Percentiles rank a stretch among this genome's conserved stretches.
phyloP scores from a whole-genome alignment of 2,329 filamentous ascomycete species.

The Pseudogymnoascus sp. region DNA sequence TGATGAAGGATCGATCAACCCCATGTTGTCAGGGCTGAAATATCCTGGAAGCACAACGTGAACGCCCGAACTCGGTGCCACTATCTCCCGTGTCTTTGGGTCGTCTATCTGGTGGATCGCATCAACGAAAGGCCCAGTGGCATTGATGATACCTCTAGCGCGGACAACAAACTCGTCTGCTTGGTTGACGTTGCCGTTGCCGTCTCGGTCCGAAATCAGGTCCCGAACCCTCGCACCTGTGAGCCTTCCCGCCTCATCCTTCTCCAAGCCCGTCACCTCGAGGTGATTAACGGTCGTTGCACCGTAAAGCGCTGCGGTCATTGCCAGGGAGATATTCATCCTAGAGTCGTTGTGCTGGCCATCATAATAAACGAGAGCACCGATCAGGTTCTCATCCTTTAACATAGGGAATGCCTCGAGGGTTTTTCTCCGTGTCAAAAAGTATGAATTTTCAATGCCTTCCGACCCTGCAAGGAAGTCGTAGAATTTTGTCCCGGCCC shows the following conservation, averaged over 20 bases:
- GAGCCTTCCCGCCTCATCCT: conserved; percentile 62
- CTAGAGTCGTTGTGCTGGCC: conserved; percentile 86
- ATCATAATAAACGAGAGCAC: conserved; percentile 84
- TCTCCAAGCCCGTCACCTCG: conserved; percentile 68
- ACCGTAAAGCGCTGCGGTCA: conserved; percentile 83
- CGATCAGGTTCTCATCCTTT: conserved; percentile 68
- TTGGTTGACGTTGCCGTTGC: conserved; percentile 32
- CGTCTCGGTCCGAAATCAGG: conserved; percentile 55
- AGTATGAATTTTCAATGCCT: conserved; percentile 83
- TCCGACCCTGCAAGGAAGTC: conserved; percentile 78
- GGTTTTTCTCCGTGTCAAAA: conserved; percentile 76
- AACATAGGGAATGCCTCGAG: conserved; percentile 84
- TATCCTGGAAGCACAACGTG: conserved; percentile 83
- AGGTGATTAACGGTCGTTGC: conserved; percentile 75
- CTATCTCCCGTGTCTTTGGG: conserved; percentile 61
- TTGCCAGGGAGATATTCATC: conserved; percentile 83
- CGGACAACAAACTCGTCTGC: conserved; percentile 59
- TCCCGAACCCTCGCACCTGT: conserved; percentile 69
- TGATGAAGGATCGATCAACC: conserved; percentile 75
- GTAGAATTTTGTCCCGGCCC: conserved; percentile 72
- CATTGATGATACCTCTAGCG: conserved; percentile 78
- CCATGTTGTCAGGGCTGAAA: conserved; percentile 79
- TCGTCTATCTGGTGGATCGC: conserved; percentile 81
- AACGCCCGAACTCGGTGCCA: conserved; percentile 76
- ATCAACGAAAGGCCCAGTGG: conserved; percentile 81